Base-by-base conservation (phyloP, 2,329 filamentous ascomycete species). In the Cladophialophora bantiana region DNA sequence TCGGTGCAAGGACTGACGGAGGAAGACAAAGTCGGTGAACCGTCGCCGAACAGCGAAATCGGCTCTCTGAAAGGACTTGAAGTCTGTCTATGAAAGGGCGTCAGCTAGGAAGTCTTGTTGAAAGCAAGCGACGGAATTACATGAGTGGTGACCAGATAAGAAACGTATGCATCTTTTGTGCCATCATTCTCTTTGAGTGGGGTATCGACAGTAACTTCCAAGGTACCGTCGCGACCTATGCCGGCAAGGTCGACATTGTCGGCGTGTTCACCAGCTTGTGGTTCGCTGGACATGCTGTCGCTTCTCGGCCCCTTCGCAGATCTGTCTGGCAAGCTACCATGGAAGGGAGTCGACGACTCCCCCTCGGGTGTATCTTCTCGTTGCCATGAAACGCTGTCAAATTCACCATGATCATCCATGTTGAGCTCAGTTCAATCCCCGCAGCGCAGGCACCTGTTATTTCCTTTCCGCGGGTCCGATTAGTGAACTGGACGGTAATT, bases 11-110 rank as follows among this genome's bases (percentile, higher is more conserved):
- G 92, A 90, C 80, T 96, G 97, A 83, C 92, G 97, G 69, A 99
- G 88, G 78, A 97, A 99, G 73, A 96, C 90, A 77, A 99, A 99
- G 82, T 99, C 95, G 73, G 94, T 98, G 81, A 97, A 99, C 75
- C 95, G 92, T 73, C 95, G 89, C 69, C 95, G 91, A 69, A 96
- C 90, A 32, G 85, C 85, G 69, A 93, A 93, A 20, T 89, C 88
- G 40, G 91, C 83, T 77, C 90, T 92, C 78, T 95, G 90, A 79
- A 98, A 99, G 71, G 93, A 91, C 73, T 93, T 90, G 80, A 98
- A 98, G 74, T 96, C 93, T 71, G 94, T 96, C 93, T 97, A 70
- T 15, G 48, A 9, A 65, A 62, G 53, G 61, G 9, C 48, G 42
- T 62, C 38, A 70, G 57, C 50, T 15, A 20, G 55, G 35, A 50